Conservation (phyloP, 306 rosid species). For the Malus sieversii region DNA sequence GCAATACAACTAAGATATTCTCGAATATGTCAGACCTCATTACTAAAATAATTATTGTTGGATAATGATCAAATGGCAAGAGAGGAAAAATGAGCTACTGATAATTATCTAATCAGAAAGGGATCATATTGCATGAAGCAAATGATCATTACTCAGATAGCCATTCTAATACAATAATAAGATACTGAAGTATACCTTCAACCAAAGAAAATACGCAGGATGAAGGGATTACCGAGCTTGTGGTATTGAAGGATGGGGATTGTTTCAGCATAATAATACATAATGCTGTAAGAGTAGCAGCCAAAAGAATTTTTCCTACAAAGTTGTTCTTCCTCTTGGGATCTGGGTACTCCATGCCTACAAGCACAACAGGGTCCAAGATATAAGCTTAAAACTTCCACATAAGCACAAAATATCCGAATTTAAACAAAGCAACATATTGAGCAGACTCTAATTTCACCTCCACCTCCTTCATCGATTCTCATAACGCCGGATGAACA, state of each 20-base stretch:
- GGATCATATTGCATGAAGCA: neutral
- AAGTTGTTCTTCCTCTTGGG: constrained; percentile 66
- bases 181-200: neutral
- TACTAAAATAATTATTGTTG: neutral
- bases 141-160: neutral
- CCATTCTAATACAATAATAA: neutral
- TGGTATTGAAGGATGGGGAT: constrained; percentile 65
- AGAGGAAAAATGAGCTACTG: neutral
- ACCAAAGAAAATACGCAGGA: neutral
- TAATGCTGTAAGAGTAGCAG: constrained; percentile 63
- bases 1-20: neutral
- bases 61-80: neutral
- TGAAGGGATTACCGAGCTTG: constrained; percentile 54
- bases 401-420: neutral
- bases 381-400: neutral
- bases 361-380: constrained; percentile 8
- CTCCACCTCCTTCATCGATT: neutral
- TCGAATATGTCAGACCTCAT: neutral
- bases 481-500: neutral
- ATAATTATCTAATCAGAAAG: neutral
- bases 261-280: constrained; percentile 76
- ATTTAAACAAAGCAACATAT: neutral
- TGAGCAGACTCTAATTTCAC: neutral
- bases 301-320: constrained; percentile 69
- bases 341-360: constrained; percentile 83